Evolutionary conservation across 2,329 filamentous ascomycete species (phyloP), one percentile per base, ranked within the genome.

Genomic region (Talaromyces sp.): DNA sequence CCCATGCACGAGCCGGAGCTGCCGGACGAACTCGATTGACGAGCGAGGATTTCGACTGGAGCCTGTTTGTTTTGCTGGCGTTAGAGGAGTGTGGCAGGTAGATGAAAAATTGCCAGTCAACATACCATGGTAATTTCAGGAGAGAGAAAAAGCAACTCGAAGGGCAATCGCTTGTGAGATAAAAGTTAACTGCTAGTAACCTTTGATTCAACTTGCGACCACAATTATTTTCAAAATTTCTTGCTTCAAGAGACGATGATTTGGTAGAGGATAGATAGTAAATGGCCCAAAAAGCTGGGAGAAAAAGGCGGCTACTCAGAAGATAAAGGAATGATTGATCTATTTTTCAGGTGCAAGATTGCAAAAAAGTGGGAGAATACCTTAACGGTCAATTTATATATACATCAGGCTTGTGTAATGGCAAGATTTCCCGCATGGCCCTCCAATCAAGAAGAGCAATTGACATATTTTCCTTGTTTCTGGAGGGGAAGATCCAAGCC

Each of bases 1-100:
- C 65, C 68, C 19, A 77, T 68, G 14, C 64, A 70, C 50, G 63
- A 69, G 2, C 71, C 69, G n/a, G n/a, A n/a, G n/a, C n/a, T n/a
- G n/a, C n/a, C n/a, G 46, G 72, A 75, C 56, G 55, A 55, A 14
- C n/a, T 41, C n/a, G 59, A 61, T 58, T 61, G 55, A 19, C 59
- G 35, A 2, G 59, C 0, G 7, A 55, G 5, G 13, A 61, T n/a
- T 21, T 57, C n/a, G 10, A 46, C 41, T 19, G 43, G 55, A 24
- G 35, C 35, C 21, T 50, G 19, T 29, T 11, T 27, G 24, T 31
- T 35, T 35, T 9, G 38, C 26, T 55, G 14, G n/a, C 10, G 7
- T 41, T 31, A 38, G 2, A 32, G 38, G 27, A 38, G 21, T 38
- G 14, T 19, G 1, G 6, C 5, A 52, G 10, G 21, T 6, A 19